A percentile compares a stretch with the other conserved stretches of the same genome.
These are phyloP conservation scores for Boletellus dicymbophilus DNA, from an alignment of 1,284 basidiomycete genomes.

Conservation along the genomic window DNA sequence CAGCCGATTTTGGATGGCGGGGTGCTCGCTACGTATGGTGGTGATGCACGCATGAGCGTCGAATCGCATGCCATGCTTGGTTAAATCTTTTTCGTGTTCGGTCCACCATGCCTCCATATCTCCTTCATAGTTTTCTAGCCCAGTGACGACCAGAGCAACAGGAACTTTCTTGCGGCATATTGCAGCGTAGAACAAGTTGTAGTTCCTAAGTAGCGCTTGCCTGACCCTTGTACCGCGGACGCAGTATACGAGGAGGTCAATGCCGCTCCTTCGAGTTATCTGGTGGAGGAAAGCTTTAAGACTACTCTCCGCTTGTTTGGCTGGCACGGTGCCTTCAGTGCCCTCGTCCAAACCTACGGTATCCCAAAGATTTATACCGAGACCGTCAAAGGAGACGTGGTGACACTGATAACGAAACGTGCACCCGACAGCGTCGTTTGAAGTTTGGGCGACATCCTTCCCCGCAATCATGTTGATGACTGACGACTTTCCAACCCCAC, in stretches of 20 bases:
- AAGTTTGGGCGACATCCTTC: constrained; percentile 21
- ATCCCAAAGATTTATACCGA: constrained; percentile 31
- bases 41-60: constrained; percentile 33
- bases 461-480: constrained; percentile 32
- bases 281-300: constrained; percentile 29
- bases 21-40: constrained; percentile 31
- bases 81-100: constrained; percentile 28
- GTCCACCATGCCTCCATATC: constrained; percentile 37
- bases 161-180: constrained; percentile 32
- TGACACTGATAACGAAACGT: constrained; percentile 25
- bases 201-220: constrained; percentile 27
- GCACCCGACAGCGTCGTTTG: constrained; percentile 27
- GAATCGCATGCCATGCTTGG: constrained; percentile 29
- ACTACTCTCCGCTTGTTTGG: constrained; percentile 20
- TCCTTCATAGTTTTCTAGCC: constrained; percentile 34
- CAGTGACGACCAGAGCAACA: constrained; percentile 34
- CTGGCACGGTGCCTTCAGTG: constrained; percentile 23
- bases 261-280: constrained; percentile 24
- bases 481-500: constrained; percentile 34
- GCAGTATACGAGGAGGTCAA: constrained; percentile 36
- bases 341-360: constrained; percentile 32
- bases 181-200: constrained; percentile 31
- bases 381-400: constrained; percentile 14
- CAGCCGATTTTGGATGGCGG: constrained; percentile 25
- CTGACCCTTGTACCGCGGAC: constrained; percentile 33